phyloP scores from a whole-genome alignment of 2,329 filamentous ascomycete species.

The Fusarium avenaceum region DNA sequence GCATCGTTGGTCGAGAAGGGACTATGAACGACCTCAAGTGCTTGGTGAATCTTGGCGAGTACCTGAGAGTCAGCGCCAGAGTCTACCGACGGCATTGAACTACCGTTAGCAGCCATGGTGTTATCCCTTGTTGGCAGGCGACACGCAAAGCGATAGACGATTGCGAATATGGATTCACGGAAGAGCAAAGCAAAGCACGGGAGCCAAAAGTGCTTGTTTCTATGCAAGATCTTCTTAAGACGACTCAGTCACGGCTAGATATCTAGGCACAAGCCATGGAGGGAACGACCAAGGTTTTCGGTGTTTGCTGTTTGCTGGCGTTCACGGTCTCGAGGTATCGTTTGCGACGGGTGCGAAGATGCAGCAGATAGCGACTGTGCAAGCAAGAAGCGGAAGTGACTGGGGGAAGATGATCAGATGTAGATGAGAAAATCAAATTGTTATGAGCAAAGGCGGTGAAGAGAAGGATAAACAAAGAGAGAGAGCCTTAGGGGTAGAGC shows the following conservation, averaged over 20 bases:
- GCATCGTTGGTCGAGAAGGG: conserved; percentile 83
- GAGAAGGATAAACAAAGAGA: conserved; percentile 1
- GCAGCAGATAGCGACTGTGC: conserved; percentile 18
- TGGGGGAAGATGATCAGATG: conserved; percentile 7
- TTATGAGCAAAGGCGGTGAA: conserved; percentile 22
- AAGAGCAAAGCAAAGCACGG: conserved; percentile 25
- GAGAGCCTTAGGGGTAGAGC: neutral
- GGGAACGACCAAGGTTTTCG: conserved; percentile 11
- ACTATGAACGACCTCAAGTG: conserved; percentile 88
- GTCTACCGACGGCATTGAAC: conserved; percentile 49
- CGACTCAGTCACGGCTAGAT: conserved; percentile 27
- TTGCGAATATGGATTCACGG: conserved; percentile 28
- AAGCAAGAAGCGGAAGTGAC: conserved; percentile 17
- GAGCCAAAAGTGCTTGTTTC: conserved; percentile 34
- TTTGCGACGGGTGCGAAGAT: conserved; percentile 37
- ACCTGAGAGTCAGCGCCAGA: conserved; percentile 59
- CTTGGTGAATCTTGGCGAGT: conserved; percentile 80
- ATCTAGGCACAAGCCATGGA: conserved; percentile 41
- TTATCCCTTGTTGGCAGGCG: conserved; percentile 35
- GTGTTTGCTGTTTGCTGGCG: conserved; percentile 21
- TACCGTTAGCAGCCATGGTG: conserved; percentile 56
- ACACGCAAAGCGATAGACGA: conserved; percentile 23
- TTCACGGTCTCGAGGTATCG: conserved; percentile 23
- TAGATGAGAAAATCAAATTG: conserved; percentile 18
- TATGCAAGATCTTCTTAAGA: conserved; percentile 39